Conservation (phyloP, 345 rosid species). For the thale cress (Arabidopsis thaliana) region DNA sequence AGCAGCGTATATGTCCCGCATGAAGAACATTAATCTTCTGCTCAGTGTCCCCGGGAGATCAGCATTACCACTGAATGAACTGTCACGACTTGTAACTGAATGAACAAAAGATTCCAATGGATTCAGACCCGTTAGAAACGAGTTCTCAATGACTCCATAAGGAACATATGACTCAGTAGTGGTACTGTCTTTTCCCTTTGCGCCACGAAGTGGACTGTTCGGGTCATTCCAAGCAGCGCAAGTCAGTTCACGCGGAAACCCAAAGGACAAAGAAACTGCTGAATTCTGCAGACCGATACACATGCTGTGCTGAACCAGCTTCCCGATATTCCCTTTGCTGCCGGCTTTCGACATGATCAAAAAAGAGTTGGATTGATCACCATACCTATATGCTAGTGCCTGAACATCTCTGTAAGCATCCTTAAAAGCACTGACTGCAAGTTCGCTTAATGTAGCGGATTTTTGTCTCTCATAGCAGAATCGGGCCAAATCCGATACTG, state of each 20-base stretch:
- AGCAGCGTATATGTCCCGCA: slow-evolving; percentile 75
- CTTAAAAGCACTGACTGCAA: slow-evolving; percentile 78
- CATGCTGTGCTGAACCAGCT: slow-evolving; percentile 87
- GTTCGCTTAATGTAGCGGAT: slow-evolving; percentile 74
- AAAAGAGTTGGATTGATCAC: slow-evolving; percentile 64
- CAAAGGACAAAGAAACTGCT: slow-evolving; percentile 75
- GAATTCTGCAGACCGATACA: slow-evolving; percentile 89
- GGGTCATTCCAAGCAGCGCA: slow-evolving; percentile 72
- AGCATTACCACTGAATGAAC: slow-evolving; percentile 92
- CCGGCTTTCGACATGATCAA: slow-evolving; percentile 86
- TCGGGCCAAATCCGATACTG: slow-evolving; percentile 49
- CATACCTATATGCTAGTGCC: slow-evolving; percentile 67
- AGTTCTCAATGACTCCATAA: slow-evolving; percentile 70
- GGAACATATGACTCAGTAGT: slow-evolving; percentile 63
- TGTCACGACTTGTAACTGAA: slow-evolving; percentile 79
- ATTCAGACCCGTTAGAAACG: slow-evolving; percentile 77
- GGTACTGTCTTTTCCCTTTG: slow-evolving; percentile 39
- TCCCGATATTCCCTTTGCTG: slow-evolving; percentile 88
- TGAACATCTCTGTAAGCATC: slow-evolving; percentile 78
- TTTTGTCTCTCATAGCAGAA: slow-evolving; percentile 73
- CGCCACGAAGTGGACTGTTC: slow-evolving; percentile 36
- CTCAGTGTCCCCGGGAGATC: slow-evolving; percentile 93
- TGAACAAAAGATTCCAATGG: slow-evolving; percentile 86
- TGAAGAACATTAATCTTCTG: slow-evolving; percentile 81
- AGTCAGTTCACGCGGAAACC: slow-evolving; percentile 73